Percentiles rank a stretch among this genome's conserved stretches.
Conservation (phyloP, 1,284 basidiomycete species). For the Pseudozyma flocculosa region DNA sequence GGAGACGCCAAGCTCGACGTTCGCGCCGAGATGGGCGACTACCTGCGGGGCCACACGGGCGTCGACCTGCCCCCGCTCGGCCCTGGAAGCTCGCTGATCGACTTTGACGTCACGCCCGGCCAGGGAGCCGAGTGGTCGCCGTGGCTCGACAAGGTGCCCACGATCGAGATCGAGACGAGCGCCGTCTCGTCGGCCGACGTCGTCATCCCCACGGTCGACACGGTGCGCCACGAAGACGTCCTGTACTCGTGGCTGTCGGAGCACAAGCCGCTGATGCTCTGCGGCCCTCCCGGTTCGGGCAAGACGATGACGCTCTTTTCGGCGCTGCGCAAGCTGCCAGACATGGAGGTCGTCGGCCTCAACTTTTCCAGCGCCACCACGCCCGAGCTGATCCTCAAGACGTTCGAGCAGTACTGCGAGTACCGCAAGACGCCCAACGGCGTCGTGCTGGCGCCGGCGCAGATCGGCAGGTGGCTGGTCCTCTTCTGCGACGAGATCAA, state of each 20-base stretch:
- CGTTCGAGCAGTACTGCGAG: constrained; percentile 99
- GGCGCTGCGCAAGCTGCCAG: constrained; percentile 91
- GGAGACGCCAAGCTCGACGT: constrained; percentile 90
- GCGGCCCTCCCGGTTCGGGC: constrained; percentile 96
- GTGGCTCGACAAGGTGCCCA: constrained; percentile 81
- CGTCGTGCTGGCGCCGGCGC: constrained; percentile 85
- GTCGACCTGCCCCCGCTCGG: constrained; percentile 76
- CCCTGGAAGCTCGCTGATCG: constrained; percentile 82
- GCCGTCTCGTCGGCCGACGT: constrained; percentile 92
- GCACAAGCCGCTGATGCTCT: constrained; percentile 97
- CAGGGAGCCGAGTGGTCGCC: constrained; percentile 71
- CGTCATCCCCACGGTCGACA: constrained; percentile 97
- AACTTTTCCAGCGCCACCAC: constrained; percentile 99
- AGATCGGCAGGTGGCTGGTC: constrained; percentile 96
- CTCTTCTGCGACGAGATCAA: constrained; percentile 99
- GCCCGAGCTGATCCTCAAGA: constrained; percentile 95
- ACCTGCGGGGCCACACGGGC: constrained; percentile 78
- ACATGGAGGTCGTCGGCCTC: constrained; percentile 97
- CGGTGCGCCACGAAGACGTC: constrained; percentile 96
- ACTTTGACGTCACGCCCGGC: constrained; percentile 74
- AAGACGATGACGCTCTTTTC: constrained; percentile 99
- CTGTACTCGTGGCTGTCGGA: constrained; percentile 98
- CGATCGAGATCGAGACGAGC: constrained; percentile 94
- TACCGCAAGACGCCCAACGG: constrained; percentile 98
- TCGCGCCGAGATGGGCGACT: constrained; percentile 86